phyloP scores from a whole-genome alignment of 2,329 filamentous ascomycete species.

The Fusarium hostae region DNA sequence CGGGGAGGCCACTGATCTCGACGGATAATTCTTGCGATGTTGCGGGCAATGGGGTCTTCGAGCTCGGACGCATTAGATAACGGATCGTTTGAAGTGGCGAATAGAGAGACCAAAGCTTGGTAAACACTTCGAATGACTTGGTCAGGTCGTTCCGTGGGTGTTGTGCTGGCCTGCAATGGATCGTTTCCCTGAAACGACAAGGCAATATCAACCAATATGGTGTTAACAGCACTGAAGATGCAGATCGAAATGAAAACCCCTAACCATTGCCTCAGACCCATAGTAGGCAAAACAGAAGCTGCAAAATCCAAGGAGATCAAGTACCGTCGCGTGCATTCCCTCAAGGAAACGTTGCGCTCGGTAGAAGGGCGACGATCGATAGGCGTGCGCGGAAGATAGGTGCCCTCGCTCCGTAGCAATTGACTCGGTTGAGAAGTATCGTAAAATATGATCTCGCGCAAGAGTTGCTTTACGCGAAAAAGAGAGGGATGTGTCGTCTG shows the following conservation, averaged over 20 bases:
- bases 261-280: slow-evolving; percentile 59
- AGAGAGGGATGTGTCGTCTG: slow-evolving; percentile 61
- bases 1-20: slow-evolving; percentile 59
- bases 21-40: slow-evolving; percentile 58
- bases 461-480: slow-evolving; percentile 64
- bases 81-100: slow-evolving; percentile 58
- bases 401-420: slow-evolving; percentile 45
- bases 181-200: slow-evolving; percentile 28
- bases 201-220: slow-evolving; percentile 60
- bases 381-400: slow-evolving; percentile 34
- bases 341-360: slow-evolving; percentile 60
- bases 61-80: slow-evolving; percentile 54
- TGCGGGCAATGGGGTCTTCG: slow-evolving; percentile 57
- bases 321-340: slow-evolving; percentile 63
- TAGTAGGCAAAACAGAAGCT: slow-evolving; percentile 52
- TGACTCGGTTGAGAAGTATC: slow-evolving; percentile 63
- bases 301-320: slow-evolving; percentile 63
- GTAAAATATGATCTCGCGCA: slow-evolving; percentile 66
- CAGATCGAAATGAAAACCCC: slow-evolving; percentile 66
- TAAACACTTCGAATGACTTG: slow-evolving; percentile 60
- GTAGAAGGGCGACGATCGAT: slow-evolving; percentile 60
- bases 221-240: slow-evolving; percentile 67
- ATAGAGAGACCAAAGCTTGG: slow-evolving; percentile 62
- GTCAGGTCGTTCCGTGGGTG: slow-evolving; percentile 28
- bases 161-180: slow-evolving; percentile 14